These are phyloP conservation scores for Gymnopilus junonius DNA, from an alignment of 768 basidiomycete genomes.

Conservation along the genomic window DNA sequence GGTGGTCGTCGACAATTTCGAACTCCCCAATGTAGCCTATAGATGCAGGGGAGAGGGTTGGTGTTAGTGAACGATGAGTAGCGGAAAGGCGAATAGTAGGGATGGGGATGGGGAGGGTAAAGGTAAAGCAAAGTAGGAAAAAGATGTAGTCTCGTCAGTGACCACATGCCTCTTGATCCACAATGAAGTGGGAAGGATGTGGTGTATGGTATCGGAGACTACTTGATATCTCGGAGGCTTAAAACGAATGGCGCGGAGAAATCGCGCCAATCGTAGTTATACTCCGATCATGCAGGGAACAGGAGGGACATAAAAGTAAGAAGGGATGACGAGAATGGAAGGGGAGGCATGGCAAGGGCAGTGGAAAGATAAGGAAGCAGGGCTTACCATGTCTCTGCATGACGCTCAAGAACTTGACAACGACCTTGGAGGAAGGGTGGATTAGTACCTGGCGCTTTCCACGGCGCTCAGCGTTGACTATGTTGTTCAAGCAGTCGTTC, in stretches of 20 bases:
- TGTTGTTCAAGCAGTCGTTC: constrained; percentile 85
- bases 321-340: constrained; percentile 11
- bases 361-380: neutral
- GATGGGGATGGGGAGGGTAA: neutral
- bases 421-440: constrained; percentile 96
- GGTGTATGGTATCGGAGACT: constrained; percentile 66
- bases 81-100: neutral
- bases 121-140: constrained; percentile 14
- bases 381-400: constrained; percentile 97
- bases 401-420: constrained; percentile 96
- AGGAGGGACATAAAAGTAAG: neutral
- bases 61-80: constrained; percentile 5
- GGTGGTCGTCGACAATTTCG: constrained; percentile 98
- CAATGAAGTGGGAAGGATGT: constrained; percentile 35
- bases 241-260: constrained; percentile 79
- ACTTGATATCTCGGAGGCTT: constrained; percentile 76
- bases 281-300: constrained; percentile 56
- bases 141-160: constrained; percentile 58
- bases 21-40: constrained; percentile 98
- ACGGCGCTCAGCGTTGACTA: constrained; percentile 99
- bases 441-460: constrained; percentile 99
- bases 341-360: constrained; percentile 1
- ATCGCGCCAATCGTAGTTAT: constrained; percentile 85
- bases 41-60: constrained; percentile 1
- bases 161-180: constrained; percentile 57